Evolutionary conservation across 495 filamentous ascomycete genomes (phyloP).

Genomic region (Hypoxylon crocopeplum): DNA sequence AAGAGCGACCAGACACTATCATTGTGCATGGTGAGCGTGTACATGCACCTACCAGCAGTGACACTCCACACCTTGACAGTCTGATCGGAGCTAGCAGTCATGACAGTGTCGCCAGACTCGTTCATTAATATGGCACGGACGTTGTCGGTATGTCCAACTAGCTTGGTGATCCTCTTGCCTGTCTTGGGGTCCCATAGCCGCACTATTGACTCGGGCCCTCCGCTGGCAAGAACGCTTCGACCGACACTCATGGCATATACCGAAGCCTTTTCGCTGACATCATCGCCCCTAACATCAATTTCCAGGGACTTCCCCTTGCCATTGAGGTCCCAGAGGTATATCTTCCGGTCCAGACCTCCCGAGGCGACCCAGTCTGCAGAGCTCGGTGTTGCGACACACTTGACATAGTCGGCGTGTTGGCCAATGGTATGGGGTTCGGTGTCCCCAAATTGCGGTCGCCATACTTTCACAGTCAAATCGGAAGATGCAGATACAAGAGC

Average conservation of each 20-base stretch:
- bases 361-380: conserved; percentile 90
- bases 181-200: conserved; percentile 91
- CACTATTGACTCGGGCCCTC: conserved; percentile 93
- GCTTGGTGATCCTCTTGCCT: conserved; percentile 91
- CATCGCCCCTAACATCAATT: conserved; percentile 81
- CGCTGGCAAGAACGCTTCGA: conserved; percentile 80
- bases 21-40: conserved; percentile 98
- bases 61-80: conserved; percentile 98
- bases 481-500: conserved; percentile 94
- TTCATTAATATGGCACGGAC: conserved; percentile 90
- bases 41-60: conserved; percentile 91
- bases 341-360: conserved; percentile 92
- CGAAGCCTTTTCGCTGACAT: conserved; percentile 87
- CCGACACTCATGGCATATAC: conserved; percentile 87
- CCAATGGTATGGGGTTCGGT: conserved; percentile 81
- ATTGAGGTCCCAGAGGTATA: conserved; percentile 91
- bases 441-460: conserved; percentile 83
- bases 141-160: conserved; percentile 98
- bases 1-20: conserved; percentile 97
- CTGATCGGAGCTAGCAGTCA: conserved; percentile 95
- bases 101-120: conserved; percentile 83
- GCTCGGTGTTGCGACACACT: conserved; percentile 82
- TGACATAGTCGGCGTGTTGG: conserved; percentile 94
- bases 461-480: conserved; percentile 92
- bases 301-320: conserved; percentile 83